A percentile compares a stretch with the other conserved stretches of the same genome.
These are phyloP conservation scores for Cutaneotrichosporon mucoides DNA, from an alignment of 1,284 basidiomycete genomes.

Conservation along the genomic window DNA sequence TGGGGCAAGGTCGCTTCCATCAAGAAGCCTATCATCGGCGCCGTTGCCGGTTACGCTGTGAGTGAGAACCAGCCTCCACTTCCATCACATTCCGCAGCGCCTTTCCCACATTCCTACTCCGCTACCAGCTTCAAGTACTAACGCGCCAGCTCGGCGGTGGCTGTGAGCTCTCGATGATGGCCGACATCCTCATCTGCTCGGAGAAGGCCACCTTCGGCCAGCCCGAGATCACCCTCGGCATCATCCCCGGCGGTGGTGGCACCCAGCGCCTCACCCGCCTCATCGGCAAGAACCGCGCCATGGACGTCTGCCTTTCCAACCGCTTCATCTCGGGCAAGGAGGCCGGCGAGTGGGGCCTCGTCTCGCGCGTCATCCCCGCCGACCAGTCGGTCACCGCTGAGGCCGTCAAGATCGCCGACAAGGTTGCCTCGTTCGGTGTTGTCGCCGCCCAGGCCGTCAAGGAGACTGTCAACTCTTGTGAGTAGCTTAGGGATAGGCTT, in stretches of 20 bases:
- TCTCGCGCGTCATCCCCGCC: slow-evolving; percentile 73
- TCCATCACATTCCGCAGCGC: no score
- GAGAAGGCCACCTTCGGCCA: slow-evolving; percentile 91
- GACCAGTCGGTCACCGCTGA: slow-evolving; percentile 81
- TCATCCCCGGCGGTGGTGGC: slow-evolving; percentile 67
- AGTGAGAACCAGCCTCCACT: slow-evolving; percentile 35
- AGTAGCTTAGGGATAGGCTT: no score
- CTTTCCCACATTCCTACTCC: not conserved
- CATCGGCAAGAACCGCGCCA: slow-evolving; percentile 89
- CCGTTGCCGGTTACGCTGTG: slow-evolving; percentile 92
- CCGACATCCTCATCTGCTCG: slow-evolving; percentile 94
- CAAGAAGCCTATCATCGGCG: slow-evolving; percentile 91
- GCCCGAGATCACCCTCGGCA: slow-evolving; percentile 95
- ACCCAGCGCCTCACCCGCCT: slow-evolving; percentile 68
- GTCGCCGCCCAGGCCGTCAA: slow-evolving; percentile 87
- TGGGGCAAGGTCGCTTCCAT: slow-evolving; percentile 76
- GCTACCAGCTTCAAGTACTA: not conserved
- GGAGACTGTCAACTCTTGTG: slow-evolving; percentile 79
- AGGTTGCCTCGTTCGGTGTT: slow-evolving; percentile 78
- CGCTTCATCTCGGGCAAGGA: slow-evolving; percentile 74
- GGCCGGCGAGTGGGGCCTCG: slow-evolving; percentile 79
- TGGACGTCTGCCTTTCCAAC: slow-evolving; percentile 93
- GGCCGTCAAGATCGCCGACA: slow-evolving; percentile 75
- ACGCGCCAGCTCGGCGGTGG: slow-evolving; percentile 79
- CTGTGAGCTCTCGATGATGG: slow-evolving; percentile 89